Conservation (phyloP, 306 rosid species). For the Erythrophleum fordii region DNA sequence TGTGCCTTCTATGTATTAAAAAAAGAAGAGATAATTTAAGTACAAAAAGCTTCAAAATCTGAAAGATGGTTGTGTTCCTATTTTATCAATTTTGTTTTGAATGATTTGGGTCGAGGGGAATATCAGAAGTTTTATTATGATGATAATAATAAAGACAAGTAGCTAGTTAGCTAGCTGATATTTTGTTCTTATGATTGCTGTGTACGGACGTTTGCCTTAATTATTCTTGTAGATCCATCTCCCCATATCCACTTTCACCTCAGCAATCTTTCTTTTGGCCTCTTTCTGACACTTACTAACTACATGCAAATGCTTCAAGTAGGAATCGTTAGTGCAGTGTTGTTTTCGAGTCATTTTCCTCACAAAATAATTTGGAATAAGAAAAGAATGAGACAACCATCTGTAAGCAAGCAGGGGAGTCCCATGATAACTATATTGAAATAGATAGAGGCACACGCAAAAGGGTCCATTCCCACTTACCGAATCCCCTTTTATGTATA, state of each 20-base stretch:
- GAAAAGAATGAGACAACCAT: conserved; percentile 41
- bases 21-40: neutral
- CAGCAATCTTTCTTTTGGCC: conserved; percentile 32
- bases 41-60: neutral
- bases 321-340: conserved; percentile 25
- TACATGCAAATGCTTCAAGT: conserved; percentile 15
- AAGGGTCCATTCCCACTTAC: conserved; percentile 44
- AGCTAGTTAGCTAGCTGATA: neutral
- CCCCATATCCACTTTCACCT: conserved; percentile 8
- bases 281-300: conserved; percentile 37
- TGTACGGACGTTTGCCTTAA: neutral
- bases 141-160: conserved; percentile 12
- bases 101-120: neutral
- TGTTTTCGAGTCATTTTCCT: conserved; percentile 52
- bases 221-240: conserved; percentile 31
- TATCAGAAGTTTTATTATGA: no score
- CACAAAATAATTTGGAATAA: conserved; percentile 27
- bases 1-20: neutral
- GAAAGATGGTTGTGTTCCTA: neutral
- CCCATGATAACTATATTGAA: conserved; percentile 48
- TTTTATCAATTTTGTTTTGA: neutral
- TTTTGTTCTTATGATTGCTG: conserved; percentile 30
- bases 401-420: neutral
- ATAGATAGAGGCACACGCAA: conserved; percentile 35
- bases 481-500: neutral